Base-by-base conservation (phyloP, 306 rosid genomes). In the Lathyrus aphaca region DNA sequence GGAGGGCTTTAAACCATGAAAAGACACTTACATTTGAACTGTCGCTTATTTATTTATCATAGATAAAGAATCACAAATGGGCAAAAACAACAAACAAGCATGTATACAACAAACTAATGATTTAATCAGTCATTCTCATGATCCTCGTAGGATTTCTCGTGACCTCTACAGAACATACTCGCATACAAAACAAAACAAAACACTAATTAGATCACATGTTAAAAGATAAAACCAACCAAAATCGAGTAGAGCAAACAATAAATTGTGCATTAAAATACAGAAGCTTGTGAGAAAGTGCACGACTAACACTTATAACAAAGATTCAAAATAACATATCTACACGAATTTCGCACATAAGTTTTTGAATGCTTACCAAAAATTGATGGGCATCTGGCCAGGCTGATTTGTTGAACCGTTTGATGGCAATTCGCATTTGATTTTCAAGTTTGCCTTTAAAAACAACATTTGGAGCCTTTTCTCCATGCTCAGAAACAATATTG, bases 401-500 rank as follows among this genome's bases (percentile, higher is more conserved):
- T 56, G 92, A 87, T 84, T 90, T 90, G 77, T 93, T 90, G 84
- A 93, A 90, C 83, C 97, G 83, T 84, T 93, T 93, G 68, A 93
- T 93, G 12, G 92, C 96, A 67, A 93, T 90, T 72, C 94, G 87
- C 79, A 66, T 64, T 80, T 93, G 97, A 71, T 80, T 87, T 15
- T 88, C 98, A 72, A 93, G 89, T 79, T 84, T 90, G 74, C 98
- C 98, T 82, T 84, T 90, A 82, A 82, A 93, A 74, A 93, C 98
- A 70, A 93, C 94, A 73, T 93, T 93, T 29, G 98, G 96, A 78
- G 98, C 98, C 81, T 88, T 93, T 74, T 93, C 98, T 58, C 98
- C 98, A 68, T 93, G 98, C 79, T 93, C 98, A 44, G 98, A 93
- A 80, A 93, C 98, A 63, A 93, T 90, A 80, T 93, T 93, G 76